phyloP scores from a whole-genome alignment of 2,329 filamentous ascomycete species.

The Penicillium brasilianum region DNA sequence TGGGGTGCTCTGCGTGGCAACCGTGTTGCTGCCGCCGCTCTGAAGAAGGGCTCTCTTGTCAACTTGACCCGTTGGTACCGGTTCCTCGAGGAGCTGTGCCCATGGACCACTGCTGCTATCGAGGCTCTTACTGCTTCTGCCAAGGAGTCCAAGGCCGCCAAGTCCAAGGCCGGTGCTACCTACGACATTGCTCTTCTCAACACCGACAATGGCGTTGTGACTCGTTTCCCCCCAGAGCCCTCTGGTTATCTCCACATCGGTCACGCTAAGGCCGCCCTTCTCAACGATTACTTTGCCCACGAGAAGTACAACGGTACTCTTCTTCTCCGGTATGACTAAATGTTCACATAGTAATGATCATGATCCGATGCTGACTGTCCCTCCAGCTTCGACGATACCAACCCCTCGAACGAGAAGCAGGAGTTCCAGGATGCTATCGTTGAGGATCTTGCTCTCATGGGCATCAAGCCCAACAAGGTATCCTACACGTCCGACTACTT shows the following conservation, averaged over 20 bases:
- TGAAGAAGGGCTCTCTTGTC: slow-evolving; percentile 76
- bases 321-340: slow-evolving; percentile 66
- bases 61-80: slow-evolving; percentile 87
- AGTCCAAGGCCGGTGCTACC: slow-evolving; percentile 78
- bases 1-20: slow-evolving; percentile 85
- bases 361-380: not conserved
- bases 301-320: slow-evolving; percentile 90
- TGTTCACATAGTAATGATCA: not conserved
- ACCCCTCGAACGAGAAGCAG: slow-evolving; percentile 95
- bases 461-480: slow-evolving; percentile 83
- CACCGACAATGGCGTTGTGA: slow-evolving; percentile 86
- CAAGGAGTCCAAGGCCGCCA: slow-evolving; percentile 70
- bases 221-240: slow-evolving; percentile 90
- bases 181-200: slow-evolving; percentile 88
- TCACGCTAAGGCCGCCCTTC: slow-evolving; percentile 88
- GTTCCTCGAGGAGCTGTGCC: slow-evolving; percentile 80
- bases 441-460: slow-evolving; percentile 88
- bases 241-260: slow-evolving; percentile 95
- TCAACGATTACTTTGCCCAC: slow-evolving; percentile 97
- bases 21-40: slow-evolving; percentile 78
- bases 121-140: slow-evolving; percentile 72
- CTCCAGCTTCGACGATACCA: slow-evolving; percentile 83
- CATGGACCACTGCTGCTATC: slow-evolving; percentile 73
- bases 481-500: slow-evolving; percentile 97
- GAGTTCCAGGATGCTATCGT: slow-evolving; percentile 95